phyloP scores from a whole-genome alignment of 2,329 filamentous ascomycete species.

The Tolypocladium ovalisporum region DNA sequence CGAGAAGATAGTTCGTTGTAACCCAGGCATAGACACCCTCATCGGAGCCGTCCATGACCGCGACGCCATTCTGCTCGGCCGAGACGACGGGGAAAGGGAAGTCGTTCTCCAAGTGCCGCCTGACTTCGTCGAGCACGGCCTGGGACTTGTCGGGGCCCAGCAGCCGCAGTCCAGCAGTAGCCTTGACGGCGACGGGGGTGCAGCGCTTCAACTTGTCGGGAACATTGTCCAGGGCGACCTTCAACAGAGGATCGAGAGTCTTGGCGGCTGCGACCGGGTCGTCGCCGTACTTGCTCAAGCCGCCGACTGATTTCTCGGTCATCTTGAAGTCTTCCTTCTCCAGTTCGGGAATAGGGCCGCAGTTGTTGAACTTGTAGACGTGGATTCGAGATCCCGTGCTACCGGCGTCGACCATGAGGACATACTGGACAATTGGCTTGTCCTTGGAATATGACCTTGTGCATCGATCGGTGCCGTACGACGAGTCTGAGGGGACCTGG shows the following conservation, averaged over 20 bases:
- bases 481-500: constrained; percentile 47
- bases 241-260: constrained; percentile 79
- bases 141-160: constrained; percentile 72
- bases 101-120: constrained; percentile 69
- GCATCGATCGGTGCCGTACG: constrained; percentile 63
- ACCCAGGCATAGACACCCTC: constrained; percentile 99
- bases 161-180: constrained; percentile 85
- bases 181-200: constrained; percentile 93
- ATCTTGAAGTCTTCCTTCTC: constrained; percentile 89
- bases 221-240: constrained; percentile 72
- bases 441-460: constrained; percentile 72
- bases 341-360: constrained; percentile 85
- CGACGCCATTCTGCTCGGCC: constrained; percentile 72
- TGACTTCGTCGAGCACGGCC: constrained; percentile 77
- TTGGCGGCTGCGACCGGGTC: constrained; percentile 82
- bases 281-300: constrained; percentile 72
- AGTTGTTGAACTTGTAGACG: constrained; percentile 99
- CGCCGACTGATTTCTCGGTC: constrained; percentile 79
- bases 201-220: constrained; percentile 86
- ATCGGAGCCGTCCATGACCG: constrained; percentile 95
- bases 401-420: constrained; percentile 96
- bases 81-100: constrained; percentile 95
- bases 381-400: constrained; percentile 97
- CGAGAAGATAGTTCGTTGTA: constrained; percentile 95
- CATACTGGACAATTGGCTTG: constrained; percentile 94